These are phyloP conservation scores for Euphorbia schlechtendalii DNA, from an alignment of 441 rosid species.

Conservation along the genomic window DNA sequence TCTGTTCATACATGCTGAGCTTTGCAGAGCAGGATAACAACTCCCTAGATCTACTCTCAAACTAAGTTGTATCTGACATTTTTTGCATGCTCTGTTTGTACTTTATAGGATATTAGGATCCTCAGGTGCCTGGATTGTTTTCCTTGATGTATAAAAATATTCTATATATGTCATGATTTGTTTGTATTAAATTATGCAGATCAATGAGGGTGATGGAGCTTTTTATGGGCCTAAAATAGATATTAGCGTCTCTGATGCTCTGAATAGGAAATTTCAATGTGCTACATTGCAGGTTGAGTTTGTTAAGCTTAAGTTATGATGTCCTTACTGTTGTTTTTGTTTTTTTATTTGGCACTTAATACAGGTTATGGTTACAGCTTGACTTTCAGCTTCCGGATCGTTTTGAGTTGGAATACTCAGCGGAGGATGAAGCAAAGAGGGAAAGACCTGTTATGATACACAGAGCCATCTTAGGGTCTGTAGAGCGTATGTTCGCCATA, in stretches of 20 bases:
- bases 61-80: not conserved
- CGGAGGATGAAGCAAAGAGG: conserved; percentile 83
- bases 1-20: not conserved
- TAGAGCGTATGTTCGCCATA: conserved; percentile 95
- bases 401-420: conserved; percentile 76
- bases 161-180: conserved; percentile 7
- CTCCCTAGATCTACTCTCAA: not conserved
- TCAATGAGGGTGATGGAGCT: conserved; percentile 94
- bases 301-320: conserved; percentile 8
- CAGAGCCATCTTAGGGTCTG: conserved; percentile 94
- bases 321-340: not conserved
- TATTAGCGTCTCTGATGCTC: conserved; percentile 92
- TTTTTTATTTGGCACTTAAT: conserved; percentile 18
- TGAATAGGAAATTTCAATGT: conserved; percentile 92
- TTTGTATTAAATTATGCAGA: conserved; percentile 36
- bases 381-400: conserved; percentile 96
- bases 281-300: conserved; percentile 82
- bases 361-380: conserved; percentile 50
- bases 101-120: not conserved
- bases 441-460: conserved; percentile 94
- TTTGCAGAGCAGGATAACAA: not conserved
- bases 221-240: conserved; percentile 99
- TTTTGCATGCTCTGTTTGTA: not conserved
- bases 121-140: conserved; percentile 1
- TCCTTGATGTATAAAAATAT: conserved; percentile 1